Evolutionary conservation across 495 filamentous ascomycete species (phyloP), one percentile per base, ranked within the genome.

Genomic region (Neurospora sp.): DNA sequence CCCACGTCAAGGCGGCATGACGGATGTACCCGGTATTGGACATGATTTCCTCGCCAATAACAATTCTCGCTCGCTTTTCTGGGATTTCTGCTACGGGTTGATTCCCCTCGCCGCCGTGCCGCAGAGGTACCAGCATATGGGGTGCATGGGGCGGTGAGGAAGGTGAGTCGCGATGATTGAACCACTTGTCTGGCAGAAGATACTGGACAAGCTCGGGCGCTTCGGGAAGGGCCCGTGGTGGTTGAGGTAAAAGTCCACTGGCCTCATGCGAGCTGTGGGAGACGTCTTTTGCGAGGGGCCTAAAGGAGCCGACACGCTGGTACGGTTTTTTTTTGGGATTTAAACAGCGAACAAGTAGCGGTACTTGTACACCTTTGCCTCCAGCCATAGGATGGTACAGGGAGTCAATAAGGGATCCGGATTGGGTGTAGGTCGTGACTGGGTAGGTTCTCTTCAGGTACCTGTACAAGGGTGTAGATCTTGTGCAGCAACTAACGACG

Each of bases 141-240:
- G 6, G 54, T 62, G 69, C 31, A 44, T 72, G 72, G 75, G 77
- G 78, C 78, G 77, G 77, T 80, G 78, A 78, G 73, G 14, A 44
- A 41, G 72, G 27, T 40, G 70, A 23, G 54, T 39, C 23, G 39
- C 70, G 44, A 35, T 27, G 11, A 23, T 59, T 6, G 48, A 59
- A 59, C n/a, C n/a, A 59, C 48, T 59, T 59, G 48, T 59, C 48
- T 20, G 10, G 48, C 20, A 59, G n/a, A 23, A 12, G n/a, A 12
- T 59, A 44, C 54, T 76, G 39, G 69, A 75, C 39, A 76, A 70
- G 69, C 72, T 37, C 71, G 75, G 73, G 72, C 77, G 9, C 11
- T 71, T 78, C 75, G 70, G 77, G 72, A 76, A 77, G 20, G 46
- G 70, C 40, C 73, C 74, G 70, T 71, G 71, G 48, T 70, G 71